Evolutionary conservation across 345 rosid genomes (phyloP), one percentile per base, ranked within the genome.

Genomic region (Lenwebbia sp.): DNA sequence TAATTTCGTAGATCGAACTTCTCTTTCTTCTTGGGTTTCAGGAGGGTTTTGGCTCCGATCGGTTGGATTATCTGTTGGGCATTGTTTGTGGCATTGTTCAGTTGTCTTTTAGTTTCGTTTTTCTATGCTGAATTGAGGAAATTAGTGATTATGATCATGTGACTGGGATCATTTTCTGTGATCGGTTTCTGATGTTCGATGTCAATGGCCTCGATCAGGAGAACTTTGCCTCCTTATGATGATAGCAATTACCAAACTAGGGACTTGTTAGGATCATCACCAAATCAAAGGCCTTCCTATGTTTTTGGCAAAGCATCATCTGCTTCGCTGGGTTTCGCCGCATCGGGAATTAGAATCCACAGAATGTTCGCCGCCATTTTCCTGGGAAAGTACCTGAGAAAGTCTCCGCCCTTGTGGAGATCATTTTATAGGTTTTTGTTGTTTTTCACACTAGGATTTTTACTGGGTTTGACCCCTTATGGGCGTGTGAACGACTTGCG

Each of bases 131-230:
- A 51, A 52, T 41, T 49, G 28, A 57, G 49, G 50, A 22, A 37
- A 70, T 33, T 19, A 22, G 47, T 19, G 78, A 21, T 37, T 37
- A 37, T 1, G 78, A 5, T 33, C 47, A 37, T 40, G 47, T 70
- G 78, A 19, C 25, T 37, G 12, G 47, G 78, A 70, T 70, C 78
- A 33, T 70, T 19, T 60, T 60, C 21, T 15, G 41, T 30, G 75
- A 62, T 62, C 1, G 23, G 76, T 70, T 5, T 70, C 78, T 70
- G 47, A 33, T 40, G 74, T 40, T 41, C 75, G 28, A 23, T 49
- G 55, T 19, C 53, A 85, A 95, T 95, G 98, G 97, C 95, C 23
- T 96, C 98, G 37, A 87, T 93, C 90, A 96, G 99, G 81, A 94
- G 99, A 87, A 93, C 98, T 85, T 93, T 94, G 75, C 95, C 99